Base-by-base conservation (phyloP, 371 early-diverging fungal genomes). In the Mucor plumbeus region DNA sequence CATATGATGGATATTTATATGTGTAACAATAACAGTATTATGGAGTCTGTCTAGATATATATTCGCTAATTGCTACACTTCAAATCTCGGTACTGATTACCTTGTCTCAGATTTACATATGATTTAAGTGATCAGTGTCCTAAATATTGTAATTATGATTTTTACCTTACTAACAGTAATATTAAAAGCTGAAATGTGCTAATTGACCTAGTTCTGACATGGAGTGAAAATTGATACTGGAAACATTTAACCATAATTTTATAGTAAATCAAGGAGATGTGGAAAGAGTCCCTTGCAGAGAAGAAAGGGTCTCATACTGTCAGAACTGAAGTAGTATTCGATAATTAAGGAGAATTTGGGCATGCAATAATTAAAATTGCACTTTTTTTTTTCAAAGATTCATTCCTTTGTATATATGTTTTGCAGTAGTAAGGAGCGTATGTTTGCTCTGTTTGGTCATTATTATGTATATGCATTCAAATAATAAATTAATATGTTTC, bases 241-340 rank as follows among this genome's bases (percentile, higher is more conserved):
- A 38, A 1, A 38, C 7, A 11, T 11, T 38, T 5, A 11, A 38
- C 4, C 1, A 10, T 8, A 11, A 17, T n/a, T 44, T 7, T 8
- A 5, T 10, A 44, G 3, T 44, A 17, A 10, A 36, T 15, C n/a
- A 56, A 56, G 56, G 35, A 33, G 35, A 17, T n/a, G 0, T 33
- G n/a, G 15, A 54, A 54, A 53, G 53, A 53, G 26, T 13, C 26
- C n/a, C 36, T 56, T n/a, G 8, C 26, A 26, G 26, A 26, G 26
- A 26, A 26, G 26, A 26, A 3, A 26, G 26, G 26, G 26, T 3
- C 15, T 15, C 14, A 11, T 2, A 38, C 1, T 14, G 56, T 56
- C 56, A 56, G 56, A 15, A 36, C n/a, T 56, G 34, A n/a, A 56
- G 36, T 56, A 35, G 17, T 56, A 56, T 56, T 17, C 35, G 35